Evolutionary conservation across 805 yeast species (phyloP).

Genomic region (Ogataea naganishii): DNA sequence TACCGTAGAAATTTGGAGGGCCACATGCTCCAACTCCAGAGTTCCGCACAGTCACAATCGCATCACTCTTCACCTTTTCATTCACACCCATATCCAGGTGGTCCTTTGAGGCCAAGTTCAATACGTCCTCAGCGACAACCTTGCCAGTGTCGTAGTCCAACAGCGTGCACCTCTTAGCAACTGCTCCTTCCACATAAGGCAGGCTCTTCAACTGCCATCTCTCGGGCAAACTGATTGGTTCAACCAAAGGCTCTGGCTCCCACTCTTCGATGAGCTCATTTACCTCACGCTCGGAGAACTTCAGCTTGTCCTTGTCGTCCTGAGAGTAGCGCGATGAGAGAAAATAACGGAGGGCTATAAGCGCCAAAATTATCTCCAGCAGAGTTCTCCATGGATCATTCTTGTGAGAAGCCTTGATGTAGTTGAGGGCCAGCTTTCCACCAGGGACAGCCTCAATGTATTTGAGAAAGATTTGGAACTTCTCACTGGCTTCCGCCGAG

Average conservation of each 20-base stretch:
- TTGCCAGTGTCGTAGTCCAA: slow-evolving; percentile 19
- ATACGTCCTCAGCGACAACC: slow-evolving; percentile 25
- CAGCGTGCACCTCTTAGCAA: slow-evolving; percentile 29
- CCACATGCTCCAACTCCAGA: slow-evolving; percentile 98
- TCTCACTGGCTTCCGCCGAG: not conserved
- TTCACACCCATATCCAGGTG: slow-evolving; percentile 53
- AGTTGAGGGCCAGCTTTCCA: slow-evolving; percentile 51
- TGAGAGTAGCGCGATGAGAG: slow-evolving; percentile 68
- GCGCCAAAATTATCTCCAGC: slow-evolving; percentile 64
- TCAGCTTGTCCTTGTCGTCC: slow-evolving; percentile 62
- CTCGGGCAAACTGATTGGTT: slow-evolving; percentile 41
- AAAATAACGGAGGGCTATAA: slow-evolving; percentile 82
- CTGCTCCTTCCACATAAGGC: slow-evolving; percentile 55
- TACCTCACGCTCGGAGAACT: slow-evolving; percentile 52
- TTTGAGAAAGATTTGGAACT: slow-evolving; percentile 16
- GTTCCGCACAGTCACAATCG: slow-evolving; percentile 47
- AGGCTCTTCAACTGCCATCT: slow-evolving; percentile 53
- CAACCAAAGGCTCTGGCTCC: slow-evolving; percentile 82
- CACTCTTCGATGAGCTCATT: slow-evolving; percentile 84
- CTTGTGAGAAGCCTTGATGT: slow-evolving; percentile 79
- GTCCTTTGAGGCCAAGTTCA: slow-evolving; percentile 68
- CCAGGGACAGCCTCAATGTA: slow-evolving; percentile 36
- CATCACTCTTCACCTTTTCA: slow-evolving; percentile 38
- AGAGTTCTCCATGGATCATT: slow-evolving; percentile 89
- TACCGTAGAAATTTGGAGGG: slow-evolving; percentile 95